phyloP scores from a whole-genome alignment of 805 yeast species.

The Tetrapisispora iriomotensis region DNA sequence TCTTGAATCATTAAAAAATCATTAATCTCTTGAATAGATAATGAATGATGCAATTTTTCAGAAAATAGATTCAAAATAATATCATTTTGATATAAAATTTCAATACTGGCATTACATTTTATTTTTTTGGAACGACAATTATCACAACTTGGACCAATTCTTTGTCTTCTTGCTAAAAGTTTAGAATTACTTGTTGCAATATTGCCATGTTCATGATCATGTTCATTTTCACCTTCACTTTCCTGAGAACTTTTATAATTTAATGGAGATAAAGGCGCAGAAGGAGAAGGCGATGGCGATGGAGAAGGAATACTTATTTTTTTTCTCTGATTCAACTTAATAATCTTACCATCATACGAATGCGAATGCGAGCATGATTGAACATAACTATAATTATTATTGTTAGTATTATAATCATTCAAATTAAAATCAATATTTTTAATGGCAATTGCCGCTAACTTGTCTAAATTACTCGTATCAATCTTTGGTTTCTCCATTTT shows the following conservation, averaged over 20 bases:
- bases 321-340: not conserved
- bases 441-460: slow-evolving; percentile 3
- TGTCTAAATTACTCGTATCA: not conserved
- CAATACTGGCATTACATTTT: slow-evolving; percentile 62
- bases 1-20: not conserved
- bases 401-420: no score
- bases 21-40: slow-evolving; percentile 12
- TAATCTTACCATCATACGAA: no score
- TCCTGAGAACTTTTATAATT: not conserved
- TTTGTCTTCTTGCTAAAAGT: slow-evolving; percentile 36
- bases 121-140: slow-evolving; percentile 62
- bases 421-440: not conserved
- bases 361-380: no score
- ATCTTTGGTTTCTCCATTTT: not conserved
- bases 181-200: not conserved
- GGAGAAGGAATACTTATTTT: not conserved
- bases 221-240: not conserved
- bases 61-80: slow-evolving; percentile 4
- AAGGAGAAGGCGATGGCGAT: slow-evolving; percentile 2
- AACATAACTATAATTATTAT: no score
- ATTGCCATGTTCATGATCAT: no score
- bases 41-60: slow-evolving; percentile 16
- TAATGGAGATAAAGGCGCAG: not conserved
- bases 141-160: slow-evolving; percentile 72
- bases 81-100: slow-evolving; percentile 29